Conservation (phyloP, 2,329 filamentous ascomycete genomes). For the Metarhizium robertsii region DNA sequence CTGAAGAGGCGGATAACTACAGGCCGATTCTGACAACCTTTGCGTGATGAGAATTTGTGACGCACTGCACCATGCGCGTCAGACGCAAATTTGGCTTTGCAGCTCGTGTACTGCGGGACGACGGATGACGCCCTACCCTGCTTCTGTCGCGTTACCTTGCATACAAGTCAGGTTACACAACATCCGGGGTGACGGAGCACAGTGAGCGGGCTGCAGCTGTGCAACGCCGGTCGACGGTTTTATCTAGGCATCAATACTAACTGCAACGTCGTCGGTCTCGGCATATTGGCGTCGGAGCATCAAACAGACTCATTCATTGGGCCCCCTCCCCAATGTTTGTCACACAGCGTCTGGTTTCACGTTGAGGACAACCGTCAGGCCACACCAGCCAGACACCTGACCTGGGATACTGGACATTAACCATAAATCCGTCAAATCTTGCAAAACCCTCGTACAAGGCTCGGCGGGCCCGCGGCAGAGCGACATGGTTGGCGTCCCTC, state of each 20-base stretch:
- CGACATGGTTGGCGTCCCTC: conserved; percentile 28
- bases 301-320: neutral
- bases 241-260: neutral
- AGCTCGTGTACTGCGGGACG: neutral
- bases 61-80: conserved; percentile 5
- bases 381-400: no score
- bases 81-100: neutral
- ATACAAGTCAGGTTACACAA: neutral
- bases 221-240: neutral
- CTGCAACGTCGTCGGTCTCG: neutral
- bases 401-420: neutral
- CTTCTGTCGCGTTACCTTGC: neutral
- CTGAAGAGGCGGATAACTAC: no score
- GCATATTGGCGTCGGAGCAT: neutral
- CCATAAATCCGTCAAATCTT: neutral
- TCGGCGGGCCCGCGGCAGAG: neutral
- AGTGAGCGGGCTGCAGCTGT: neutral
- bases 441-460: neutral
- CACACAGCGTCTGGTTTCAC: neutral
- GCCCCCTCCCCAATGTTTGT: neutral
- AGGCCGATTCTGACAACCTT: no score
- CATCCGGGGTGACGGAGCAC: neutral
- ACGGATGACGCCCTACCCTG: neutral
- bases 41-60: neutral
- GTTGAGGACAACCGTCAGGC: neutral